phyloP scores from a whole-genome alignment of 2,329 filamentous ascomycete species.

The Paecilomyces sp. region DNA sequence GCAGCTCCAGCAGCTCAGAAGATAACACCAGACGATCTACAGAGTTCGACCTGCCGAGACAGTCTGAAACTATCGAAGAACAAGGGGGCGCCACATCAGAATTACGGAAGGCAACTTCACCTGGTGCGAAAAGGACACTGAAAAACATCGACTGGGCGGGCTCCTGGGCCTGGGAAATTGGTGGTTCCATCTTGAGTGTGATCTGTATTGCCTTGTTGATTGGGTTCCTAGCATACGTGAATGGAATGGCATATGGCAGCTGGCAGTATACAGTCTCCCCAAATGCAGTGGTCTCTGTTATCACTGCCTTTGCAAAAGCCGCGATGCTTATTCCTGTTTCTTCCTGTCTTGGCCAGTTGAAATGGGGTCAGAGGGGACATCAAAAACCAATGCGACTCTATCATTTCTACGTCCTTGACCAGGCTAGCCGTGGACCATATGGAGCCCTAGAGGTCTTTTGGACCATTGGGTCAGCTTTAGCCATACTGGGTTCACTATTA shows the following conservation, averaged over 20 bases:
- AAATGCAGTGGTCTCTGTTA: slow-evolving; percentile 22
- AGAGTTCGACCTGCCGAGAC: no score
- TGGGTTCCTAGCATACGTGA: slow-evolving; percentile 7
- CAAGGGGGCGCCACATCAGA: no score
- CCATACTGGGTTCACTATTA: slow-evolving; percentile 16
- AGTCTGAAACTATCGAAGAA: no score
- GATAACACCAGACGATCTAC: no score
- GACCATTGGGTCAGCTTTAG: slow-evolving; percentile 5
- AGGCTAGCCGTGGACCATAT: slow-evolving; percentile 20
- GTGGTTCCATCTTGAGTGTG: slow-evolving; percentile 2
- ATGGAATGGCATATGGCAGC: slow-evolving; percentile 5
- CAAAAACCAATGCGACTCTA: slow-evolving; percentile 8
- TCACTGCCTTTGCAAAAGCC: slow-evolving; percentile 18
- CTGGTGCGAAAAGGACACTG: neutral
- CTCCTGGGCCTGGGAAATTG: slow-evolving; percentile 12
- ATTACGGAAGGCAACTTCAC: neutral
- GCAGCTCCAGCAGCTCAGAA: no score
- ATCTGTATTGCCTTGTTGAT: slow-evolving; percentile 7
- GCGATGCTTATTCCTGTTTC: slow-evolving; percentile 16
- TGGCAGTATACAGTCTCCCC: slow-evolving; percentile 15
- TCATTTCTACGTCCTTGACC: slow-evolving; percentile 18
- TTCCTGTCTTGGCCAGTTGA: slow-evolving; percentile 21
- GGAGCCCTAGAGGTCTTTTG: slow-evolving; percentile 17
- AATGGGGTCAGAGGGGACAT: slow-evolving; percentile 16
- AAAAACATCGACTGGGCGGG: neutral